Evolutionary conservation across 352 stramenopile species (phyloP).

Genomic region (Saprolegnia parasitica): DNA sequence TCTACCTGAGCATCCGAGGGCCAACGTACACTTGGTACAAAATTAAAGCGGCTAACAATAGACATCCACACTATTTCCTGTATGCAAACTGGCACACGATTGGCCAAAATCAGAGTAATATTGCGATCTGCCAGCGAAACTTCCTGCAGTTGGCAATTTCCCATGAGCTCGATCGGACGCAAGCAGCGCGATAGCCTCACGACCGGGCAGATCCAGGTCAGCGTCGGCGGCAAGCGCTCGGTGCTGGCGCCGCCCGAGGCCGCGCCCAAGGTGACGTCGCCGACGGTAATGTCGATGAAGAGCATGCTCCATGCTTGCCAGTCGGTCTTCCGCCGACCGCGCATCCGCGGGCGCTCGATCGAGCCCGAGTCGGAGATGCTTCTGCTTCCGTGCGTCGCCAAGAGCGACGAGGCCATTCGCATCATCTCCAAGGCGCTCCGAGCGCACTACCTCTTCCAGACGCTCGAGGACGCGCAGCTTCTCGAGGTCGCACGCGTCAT

Average conservation of each 20-base stretch:
- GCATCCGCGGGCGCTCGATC: background rate
- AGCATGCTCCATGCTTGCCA: background rate
- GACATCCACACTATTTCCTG: too few relatives aligned
- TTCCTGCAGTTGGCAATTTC: background rate
- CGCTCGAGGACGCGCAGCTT: slow-evolving; percentile 60
- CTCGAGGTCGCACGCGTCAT: slow-evolving; percentile 82
- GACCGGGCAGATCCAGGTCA: background rate
- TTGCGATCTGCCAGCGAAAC: too few relatives aligned
- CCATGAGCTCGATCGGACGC: background rate
- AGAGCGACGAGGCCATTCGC: slow-evolving; percentile 61
- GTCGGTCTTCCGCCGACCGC: background rate
- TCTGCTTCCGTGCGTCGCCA: slow-evolving; percentile 45
- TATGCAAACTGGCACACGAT: background rate
- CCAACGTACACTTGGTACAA: too few relatives aligned
- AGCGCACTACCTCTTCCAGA: slow-evolving; percentile 74
- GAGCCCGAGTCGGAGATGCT: background rate
- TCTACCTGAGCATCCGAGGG: too few relatives aligned
- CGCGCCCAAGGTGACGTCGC: background rate
- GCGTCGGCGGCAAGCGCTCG: background rate
- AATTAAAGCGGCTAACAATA: too few relatives aligned
- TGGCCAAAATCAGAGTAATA: background rate
- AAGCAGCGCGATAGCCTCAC: background rate
- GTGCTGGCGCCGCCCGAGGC: background rate
- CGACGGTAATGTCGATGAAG: background rate
- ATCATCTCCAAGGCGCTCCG: slow-evolving; percentile 78